A percentile compares a stretch with the other conserved stretches of the same genome.
Evolutionary conservation across 306 rosid genomes (phyloP).

Genomic region (Vigna reflexopilosa): DNA sequence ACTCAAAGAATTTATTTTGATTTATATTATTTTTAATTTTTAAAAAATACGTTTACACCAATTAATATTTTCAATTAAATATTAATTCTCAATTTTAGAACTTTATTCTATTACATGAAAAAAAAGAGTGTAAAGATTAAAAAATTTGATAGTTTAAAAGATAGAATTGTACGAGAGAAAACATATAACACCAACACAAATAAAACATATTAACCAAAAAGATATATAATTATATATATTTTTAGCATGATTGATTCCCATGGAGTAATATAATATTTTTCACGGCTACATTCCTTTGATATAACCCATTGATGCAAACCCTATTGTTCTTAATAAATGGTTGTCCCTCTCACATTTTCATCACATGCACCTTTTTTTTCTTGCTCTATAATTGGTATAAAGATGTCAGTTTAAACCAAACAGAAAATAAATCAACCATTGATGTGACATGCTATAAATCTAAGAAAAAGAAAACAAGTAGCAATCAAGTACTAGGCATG

Average conservation of each 20-base stretch:
- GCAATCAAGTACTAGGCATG: neutral
- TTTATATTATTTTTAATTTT: too few species aligned
- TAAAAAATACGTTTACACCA: too few species aligned
- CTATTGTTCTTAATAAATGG: constrained; percentile 7
- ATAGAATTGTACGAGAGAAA: too few species aligned
- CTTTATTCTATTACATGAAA: too few species aligned
- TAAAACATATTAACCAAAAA: too few species aligned
- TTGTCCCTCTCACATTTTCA: neutral
- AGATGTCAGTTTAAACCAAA: neutral
- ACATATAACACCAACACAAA: too few species aligned
- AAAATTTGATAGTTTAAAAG: too few species aligned
- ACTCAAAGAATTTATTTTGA: too few species aligned
- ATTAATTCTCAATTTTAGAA: too few species aligned
- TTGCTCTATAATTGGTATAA: neutral
- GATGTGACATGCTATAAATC: neutral
- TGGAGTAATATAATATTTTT: neutral
- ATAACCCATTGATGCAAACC: constrained; percentile 2
- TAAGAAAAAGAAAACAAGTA: neutral
- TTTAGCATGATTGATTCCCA: neutral
- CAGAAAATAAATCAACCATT: neutral
- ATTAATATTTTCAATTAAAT: too few species aligned
- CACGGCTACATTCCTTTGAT: neutral
- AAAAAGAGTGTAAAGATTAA: too few species aligned
- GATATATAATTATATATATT: too few species aligned
- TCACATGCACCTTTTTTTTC: neutral